A percentile compares a stretch with the other conserved stretches of the same genome.
Conservation (phyloP, 225 moss, liverwort and hornwort genomes). For the Bryum argenteum region DNA sequence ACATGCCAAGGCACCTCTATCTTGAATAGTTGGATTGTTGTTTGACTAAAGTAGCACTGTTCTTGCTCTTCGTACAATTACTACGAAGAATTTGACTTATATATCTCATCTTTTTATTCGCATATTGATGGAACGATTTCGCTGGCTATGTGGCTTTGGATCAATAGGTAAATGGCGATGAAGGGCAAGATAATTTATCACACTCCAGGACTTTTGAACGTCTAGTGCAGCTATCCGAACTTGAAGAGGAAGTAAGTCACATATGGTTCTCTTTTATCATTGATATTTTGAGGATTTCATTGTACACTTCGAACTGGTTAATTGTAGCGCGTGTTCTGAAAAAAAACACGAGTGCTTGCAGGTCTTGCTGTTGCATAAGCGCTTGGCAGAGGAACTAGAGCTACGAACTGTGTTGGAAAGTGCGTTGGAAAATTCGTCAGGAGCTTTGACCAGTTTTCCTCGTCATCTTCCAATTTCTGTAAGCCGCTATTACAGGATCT, state of each 20-base stretch:
- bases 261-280: background rate
- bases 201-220: constrained; percentile 58
- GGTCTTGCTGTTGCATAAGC: constrained; percentile 79
- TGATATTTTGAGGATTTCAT: background rate
- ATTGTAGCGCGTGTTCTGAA: constrained; percentile 9
- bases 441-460: constrained; percentile 51
- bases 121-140: background rate
- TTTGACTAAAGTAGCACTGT: background rate
- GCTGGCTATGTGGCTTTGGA: background rate
- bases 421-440: constrained; percentile 50
- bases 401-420: constrained; percentile 65
- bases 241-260: constrained; percentile 62
- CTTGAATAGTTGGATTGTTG: constrained; percentile 6
- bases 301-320: constrained; percentile 3
- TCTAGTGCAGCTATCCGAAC: constrained; percentile 58
- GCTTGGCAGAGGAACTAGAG: constrained; percentile 71
- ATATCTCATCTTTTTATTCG: background rate
- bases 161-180: constrained; percentile 38
- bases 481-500: constrained; percentile 24
- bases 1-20: constrained; percentile 8
- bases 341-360: constrained; percentile 37
- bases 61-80: constrained; percentile 5
- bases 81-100: background rate
- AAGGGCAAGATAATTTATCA: constrained; percentile 37
- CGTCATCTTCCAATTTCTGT: constrained; percentile 72